Base-by-base conservation (phyloP, 169 alveolate species). In the Cytauxzoon felis region DNA sequence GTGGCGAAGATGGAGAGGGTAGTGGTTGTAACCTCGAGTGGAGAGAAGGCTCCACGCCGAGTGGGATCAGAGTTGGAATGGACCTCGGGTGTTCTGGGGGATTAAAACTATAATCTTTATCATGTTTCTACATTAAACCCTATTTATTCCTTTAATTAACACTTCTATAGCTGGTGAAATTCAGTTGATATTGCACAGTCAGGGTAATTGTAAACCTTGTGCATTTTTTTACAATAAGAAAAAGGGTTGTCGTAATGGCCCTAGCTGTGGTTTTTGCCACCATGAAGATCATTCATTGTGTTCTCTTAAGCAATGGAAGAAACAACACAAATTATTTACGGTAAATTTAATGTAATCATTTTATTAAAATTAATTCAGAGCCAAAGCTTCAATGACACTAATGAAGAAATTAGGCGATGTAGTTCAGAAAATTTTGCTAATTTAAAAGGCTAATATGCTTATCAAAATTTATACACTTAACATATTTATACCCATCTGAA, bases 121-220 rank as follows among this genome's bases (percentile, higher is more conserved):
- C n/a, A n/a, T n/a, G n/a, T n/a, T n/a, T n/a, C n/a, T n/a, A n/a
- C n/a, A n/a, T n/a, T n/a, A n/a, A n/a, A n/a, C n/a, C n/a, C n/a
- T n/a, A n/a, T n/a, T n/a, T n/a, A n/a, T n/a, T n/a, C n/a, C n/a
- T n/a, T n/a, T n/a, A n/a, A n/a, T n/a, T n/a, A n/a, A n/a, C n/a
- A n/a, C n/a, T n/a, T n/a, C n/a, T n/a, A n/a, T 38, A 73, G 76
- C 64, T 19, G 71, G 63, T 23, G 83, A 73, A 26, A 63, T 73
- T 9, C 82, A 75, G 24, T 51, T 57, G 54, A 72, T 80, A 48
- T 65, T 83, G 53, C 91, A 80, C 47, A 36, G 61, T 23, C 61
- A 68, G 56, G 92, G 93, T 34, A 56, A 73, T 21, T 88, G 93
- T 66, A 88, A 79, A 32, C 92, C 93, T 0, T 88, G 93, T 48